Evolutionary conservation across 192 early-diverging fungal genomes (phyloP).

Genomic region (Glomus cerebriforme): DNA sequence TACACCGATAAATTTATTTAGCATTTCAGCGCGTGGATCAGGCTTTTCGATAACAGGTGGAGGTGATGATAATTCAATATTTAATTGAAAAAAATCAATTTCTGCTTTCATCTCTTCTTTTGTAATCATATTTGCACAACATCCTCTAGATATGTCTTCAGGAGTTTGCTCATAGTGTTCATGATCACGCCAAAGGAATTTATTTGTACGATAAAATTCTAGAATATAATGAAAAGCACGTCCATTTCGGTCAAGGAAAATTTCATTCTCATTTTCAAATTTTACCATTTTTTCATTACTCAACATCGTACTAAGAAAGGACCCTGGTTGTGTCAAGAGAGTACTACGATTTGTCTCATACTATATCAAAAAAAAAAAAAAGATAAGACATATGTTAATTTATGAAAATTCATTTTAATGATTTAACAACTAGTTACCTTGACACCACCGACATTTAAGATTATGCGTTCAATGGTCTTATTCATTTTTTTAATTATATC

Average conservation of each 20-base stretch:
- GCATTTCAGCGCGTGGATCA: background rate
- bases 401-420: background rate
- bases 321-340: background rate
- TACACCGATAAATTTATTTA: background rate
- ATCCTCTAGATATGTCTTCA: too few relatives aligned
- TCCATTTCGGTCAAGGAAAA: conserved; percentile 10
- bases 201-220: conserved; percentile 13
- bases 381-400: background rate
- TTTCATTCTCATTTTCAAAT: background rate
- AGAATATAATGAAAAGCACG: conserved; percentile 11
- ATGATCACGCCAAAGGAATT: background rate
- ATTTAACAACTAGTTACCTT: background rate
- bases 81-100: background rate
- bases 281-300: background rate
- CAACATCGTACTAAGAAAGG: background rate
- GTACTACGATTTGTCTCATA: background rate
- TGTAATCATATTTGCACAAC: background rate
- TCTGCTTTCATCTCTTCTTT: background rate
- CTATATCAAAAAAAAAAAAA: background rate
- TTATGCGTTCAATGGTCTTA: background rate
- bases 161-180: background rate
- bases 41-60: background rate
- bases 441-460: background rate
- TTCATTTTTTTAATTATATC: too few relatives aligned
- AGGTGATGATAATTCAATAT: background rate